Base-by-base conservation (phyloP, 768 basidiomycete species). In the Suillus hirtellus region DNA sequence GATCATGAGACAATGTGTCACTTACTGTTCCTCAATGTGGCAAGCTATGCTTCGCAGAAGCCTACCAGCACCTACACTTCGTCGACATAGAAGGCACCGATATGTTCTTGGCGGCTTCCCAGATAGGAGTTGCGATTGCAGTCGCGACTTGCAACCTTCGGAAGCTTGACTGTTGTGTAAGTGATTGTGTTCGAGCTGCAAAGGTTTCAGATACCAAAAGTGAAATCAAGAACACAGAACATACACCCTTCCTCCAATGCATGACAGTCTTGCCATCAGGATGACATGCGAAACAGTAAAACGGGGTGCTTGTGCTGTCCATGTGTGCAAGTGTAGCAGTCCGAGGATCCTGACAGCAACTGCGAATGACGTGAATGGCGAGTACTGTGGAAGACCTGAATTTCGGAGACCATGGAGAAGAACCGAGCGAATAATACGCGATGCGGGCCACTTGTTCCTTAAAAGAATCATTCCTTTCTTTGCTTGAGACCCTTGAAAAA, bases 261-360 rank as follows among this genome's bases (percentile, higher is more conserved):
- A 58, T 58, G 27, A 58, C 11, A 19, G 40, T 42, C 40, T 58
- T 42, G 10, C 56, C 56, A 42, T 58, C 56, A 42, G 56, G 56
- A 58, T 58, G 56, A 7, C 56, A 58, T 10, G 24, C 40, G 40
- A 27, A 11, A 17, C 56, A 58, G 24, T 43, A 42, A 58, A 42
- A 58, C 6, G 56, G 56, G 11, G 40, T 3, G 2, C 40, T 42
- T 21, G n/a, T 42, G 2, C 17, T 42, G 60, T 76, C 72, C 72
- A 74, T 72, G 58, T 75, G 73, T 49, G 65, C 40, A 37, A 68
- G 63, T 60, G 69, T 69, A 43, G 66, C 65, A 27, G 64, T 68
- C 46, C 42, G 46, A 42, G 72, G 73, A 43, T 76, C 72, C 56
- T 42, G 56, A 27, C 40, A 38, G 24, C 56, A 58, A 31, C 56